Percentiles rank a stretch among this genome's conserved stretches.
These are phyloP conservation scores for Penicillium sp. DNA, from an alignment of 2,329 filamentous ascomycete genomes.

Conservation along the genomic window DNA sequence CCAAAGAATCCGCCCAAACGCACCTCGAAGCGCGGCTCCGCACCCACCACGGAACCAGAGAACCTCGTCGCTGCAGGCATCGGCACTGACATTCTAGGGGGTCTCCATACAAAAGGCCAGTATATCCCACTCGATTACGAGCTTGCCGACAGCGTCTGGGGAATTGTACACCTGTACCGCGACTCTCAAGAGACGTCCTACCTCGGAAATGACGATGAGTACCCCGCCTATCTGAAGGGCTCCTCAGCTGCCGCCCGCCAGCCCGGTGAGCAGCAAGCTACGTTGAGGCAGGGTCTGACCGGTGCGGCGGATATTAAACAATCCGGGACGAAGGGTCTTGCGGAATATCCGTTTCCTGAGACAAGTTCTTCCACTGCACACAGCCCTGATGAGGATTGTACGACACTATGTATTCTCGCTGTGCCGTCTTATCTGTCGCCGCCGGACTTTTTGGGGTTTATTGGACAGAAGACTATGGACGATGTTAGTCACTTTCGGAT, in stretches of 20 bases:
- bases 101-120: constrained; percentile 71
- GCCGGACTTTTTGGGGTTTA: constrained; percentile 80
- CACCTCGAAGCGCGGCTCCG: constrained; percentile 16
- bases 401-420: constrained; percentile 82
- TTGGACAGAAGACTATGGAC: constrained; percentile 76
- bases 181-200: constrained; percentile 66
- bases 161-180: constrained; percentile 85
- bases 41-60: constrained; percentile 31
- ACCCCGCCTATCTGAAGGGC: constrained; percentile 35
- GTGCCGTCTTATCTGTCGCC: constrained; percentile 91
- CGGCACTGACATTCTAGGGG: constrained; percentile 47
- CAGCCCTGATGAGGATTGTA: constrained; percentile 54
- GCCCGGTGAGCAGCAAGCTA: constrained; percentile 18
- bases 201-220: constrained; percentile 43
- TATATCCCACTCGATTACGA: constrained; percentile 62
- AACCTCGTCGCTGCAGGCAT: constrained; percentile 41
- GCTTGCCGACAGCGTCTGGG: constrained; percentile 76
- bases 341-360: constrained; percentile 15
- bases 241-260: constrained; percentile 29
- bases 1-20: constrained; percentile 21
- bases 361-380: constrained; percentile 9
- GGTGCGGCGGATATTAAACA: constrained; percentile 13
- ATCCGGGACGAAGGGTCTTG: constrained; percentile 1
- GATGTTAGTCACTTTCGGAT: constrained; percentile 89
- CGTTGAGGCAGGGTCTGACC: constrained; percentile 5